Evolutionary conservation across 208 protist species (phyloP).

Genomic region (Leishmania martiniquensis): DNA sequence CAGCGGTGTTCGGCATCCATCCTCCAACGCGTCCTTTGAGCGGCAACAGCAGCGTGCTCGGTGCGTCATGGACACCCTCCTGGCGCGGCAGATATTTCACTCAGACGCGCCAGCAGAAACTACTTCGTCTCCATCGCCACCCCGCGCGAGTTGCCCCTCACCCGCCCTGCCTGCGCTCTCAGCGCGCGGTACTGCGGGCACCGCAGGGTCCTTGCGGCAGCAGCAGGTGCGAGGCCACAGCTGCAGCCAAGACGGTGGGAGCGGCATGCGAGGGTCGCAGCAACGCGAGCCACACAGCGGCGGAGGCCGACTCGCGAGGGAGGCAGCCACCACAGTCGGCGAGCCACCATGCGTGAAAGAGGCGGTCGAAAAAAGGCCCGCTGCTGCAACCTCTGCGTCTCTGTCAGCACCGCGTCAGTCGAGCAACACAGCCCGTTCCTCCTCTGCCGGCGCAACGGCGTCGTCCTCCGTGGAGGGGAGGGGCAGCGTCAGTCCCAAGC

Average conservation of each 20-base stretch:
- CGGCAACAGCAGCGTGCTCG: slow-evolving; percentile 11
- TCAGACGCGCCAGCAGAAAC: neutral
- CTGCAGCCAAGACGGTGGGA: neutral
- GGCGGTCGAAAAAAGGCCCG: neutral
- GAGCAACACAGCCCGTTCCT: neutral
- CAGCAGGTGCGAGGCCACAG: neutral
- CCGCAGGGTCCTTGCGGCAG: neutral
- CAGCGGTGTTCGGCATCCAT: neutral
- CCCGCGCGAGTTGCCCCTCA: slow-evolving; percentile 6
- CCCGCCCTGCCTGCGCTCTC: slow-evolving; percentile 17
- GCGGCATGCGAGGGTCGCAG: no score
- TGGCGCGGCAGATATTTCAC: slow-evolving; percentile 27
- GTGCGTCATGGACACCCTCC: slow-evolving; percentile 23
- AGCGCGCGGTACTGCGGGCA: neutral
- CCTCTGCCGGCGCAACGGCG: slow-evolving; percentile 9
- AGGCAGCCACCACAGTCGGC: neutral
- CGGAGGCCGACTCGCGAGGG: neutral
- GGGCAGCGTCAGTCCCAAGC: neutral
- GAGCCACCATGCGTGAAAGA: neutral
- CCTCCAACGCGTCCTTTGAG: neutral
- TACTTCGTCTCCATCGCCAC: neutral
- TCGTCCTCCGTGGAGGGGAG: slow-evolving; percentile 3
- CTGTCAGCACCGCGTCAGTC: neutral
- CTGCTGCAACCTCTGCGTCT: neutral
- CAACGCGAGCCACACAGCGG: neutral